These are phyloP conservation scores for Erodium maritimum DNA, from an alignment of 345 rosid species.

Conservation along the genomic window DNA sequence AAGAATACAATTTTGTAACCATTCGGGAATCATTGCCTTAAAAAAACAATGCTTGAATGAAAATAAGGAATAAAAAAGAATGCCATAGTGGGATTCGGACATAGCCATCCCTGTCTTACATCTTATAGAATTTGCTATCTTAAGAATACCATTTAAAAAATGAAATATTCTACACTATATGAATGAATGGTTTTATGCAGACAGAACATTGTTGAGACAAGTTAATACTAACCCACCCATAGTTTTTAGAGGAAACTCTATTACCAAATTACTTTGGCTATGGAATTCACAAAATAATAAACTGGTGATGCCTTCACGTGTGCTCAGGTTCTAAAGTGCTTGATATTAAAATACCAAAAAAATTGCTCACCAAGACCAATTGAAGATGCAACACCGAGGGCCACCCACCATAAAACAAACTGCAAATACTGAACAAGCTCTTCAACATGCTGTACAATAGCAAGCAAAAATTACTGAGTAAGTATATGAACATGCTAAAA, in stretches of 20 bases:
- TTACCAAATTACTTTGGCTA: no score
- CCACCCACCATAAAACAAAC: conserved; percentile 86
- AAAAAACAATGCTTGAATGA: background rate
- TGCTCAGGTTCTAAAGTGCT: background rate
- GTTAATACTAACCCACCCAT: background rate
- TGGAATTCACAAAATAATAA: background rate
- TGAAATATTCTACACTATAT: background rate
- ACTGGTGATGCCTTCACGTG: background rate
- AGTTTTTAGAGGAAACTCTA: no score
- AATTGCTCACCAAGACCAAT: conserved; percentile 87
- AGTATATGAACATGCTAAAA: no score
- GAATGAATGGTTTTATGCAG: background rate
- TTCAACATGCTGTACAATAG: conserved; percentile 59
- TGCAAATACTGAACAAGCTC: conserved; percentile 52
- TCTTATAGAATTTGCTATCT: background rate
- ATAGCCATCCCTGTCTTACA: background rate
- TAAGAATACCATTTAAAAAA: background rate
- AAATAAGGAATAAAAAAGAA: no score
- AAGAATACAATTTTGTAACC: no score
- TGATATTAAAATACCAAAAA: background rate
- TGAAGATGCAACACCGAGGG: conserved; percentile 98
- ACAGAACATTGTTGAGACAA: background rate
- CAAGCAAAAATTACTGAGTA: no score
- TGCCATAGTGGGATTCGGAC: no score
- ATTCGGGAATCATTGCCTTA: background rate